Percentiles rank a stretch among this genome's conserved stretches.
phyloP scores from a whole-genome alignment of 345 rosid genomes.

The Leavenworthia alabamica region DNA sequence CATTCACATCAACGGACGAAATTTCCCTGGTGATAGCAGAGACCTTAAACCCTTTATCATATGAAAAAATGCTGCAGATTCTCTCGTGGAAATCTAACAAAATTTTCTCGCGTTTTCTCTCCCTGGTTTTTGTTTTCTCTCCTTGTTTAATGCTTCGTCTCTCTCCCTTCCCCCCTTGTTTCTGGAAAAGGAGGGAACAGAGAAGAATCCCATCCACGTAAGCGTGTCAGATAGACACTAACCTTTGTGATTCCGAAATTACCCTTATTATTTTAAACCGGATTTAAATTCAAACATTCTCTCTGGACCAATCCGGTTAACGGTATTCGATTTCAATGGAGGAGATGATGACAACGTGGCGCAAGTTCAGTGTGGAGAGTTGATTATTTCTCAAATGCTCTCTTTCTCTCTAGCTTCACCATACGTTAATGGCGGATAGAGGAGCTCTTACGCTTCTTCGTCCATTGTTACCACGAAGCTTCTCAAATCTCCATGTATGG shows the following conservation, averaged over 20 bases:
- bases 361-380: background rate
- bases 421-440: slow-evolving; percentile 30
- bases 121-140: background rate
- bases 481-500: background rate
- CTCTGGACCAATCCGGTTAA: slow-evolving; percentile 13
- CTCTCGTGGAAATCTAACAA: background rate
- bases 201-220: slow-evolving; percentile 38
- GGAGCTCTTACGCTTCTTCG: slow-evolving; percentile 21
- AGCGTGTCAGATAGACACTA: slow-evolving; percentile 20
- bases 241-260: background rate
- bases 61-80: background rate
- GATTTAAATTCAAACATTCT: background rate
- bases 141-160: slow-evolving; percentile 21
- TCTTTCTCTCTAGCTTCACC: background rate
- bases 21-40: background rate
- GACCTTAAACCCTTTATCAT: slow-evolving; percentile 3
- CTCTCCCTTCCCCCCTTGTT: slow-evolving; percentile 9
- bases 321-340: slow-evolving; percentile 25
- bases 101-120: slow-evolving; percentile 23
- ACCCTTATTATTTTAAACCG: slow-evolving; percentile 12
- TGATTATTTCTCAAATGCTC: background rate
- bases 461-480: background rate
- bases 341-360: slow-evolving; percentile 30
- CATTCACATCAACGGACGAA: slow-evolving; percentile 18
- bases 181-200: slow-evolving; percentile 15